These are phyloP conservation scores for Akanthomyces dipterigenus DNA, from an alignment of 2,329 filamentous ascomycete species.

Conservation along the genomic window DNA sequence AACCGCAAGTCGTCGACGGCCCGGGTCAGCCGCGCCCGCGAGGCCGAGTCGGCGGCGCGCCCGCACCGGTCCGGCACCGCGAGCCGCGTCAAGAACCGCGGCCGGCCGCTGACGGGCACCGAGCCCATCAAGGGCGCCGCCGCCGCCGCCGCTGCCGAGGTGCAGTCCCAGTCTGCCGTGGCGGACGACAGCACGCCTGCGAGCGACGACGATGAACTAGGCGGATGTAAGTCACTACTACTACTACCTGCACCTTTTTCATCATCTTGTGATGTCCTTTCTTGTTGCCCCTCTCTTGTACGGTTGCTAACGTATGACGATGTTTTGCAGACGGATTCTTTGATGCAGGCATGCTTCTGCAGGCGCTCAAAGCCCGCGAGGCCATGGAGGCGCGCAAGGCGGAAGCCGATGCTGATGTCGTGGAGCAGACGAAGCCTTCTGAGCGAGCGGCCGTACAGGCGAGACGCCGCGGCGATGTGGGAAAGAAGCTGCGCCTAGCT, in stretches of 20 bases:
- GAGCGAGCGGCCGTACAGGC: slow-evolving; percentile 55
- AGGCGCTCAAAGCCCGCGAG: slow-evolving; percentile 68
- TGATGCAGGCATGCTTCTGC: slow-evolving; percentile 88
- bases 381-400: slow-evolving; percentile 34
- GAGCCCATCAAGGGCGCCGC: slow-evolving; percentile 36
- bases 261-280: slow-evolving; percentile 9
- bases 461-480: slow-evolving; percentile 57
- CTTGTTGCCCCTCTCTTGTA: background rate
- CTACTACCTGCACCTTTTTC: background rate
- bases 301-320: slow-evolving; percentile 22
- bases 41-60: slow-evolving; percentile 41
- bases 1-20: slow-evolving; percentile 36
- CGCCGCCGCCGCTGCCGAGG: slow-evolving; percentile 37
- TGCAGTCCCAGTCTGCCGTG: slow-evolving; percentile 41
- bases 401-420: slow-evolving; percentile 40
- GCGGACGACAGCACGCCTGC: slow-evolving; percentile 61
- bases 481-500: slow-evolving; percentile 57
- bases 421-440: slow-evolving; percentile 45
- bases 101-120: slow-evolving; percentile 60
- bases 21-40: slow-evolving; percentile 46
- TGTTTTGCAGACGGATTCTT: slow-evolving; percentile 80
- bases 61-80: slow-evolving; percentile 14
- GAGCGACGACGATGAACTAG: slow-evolving; percentile 83
- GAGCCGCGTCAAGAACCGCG: slow-evolving; percentile 60
- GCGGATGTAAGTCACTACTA: slow-evolving; percentile 68